Base-by-base conservation (phyloP, 2,329 filamentous ascomycete species). In the Botrytis elliptica region DNA sequence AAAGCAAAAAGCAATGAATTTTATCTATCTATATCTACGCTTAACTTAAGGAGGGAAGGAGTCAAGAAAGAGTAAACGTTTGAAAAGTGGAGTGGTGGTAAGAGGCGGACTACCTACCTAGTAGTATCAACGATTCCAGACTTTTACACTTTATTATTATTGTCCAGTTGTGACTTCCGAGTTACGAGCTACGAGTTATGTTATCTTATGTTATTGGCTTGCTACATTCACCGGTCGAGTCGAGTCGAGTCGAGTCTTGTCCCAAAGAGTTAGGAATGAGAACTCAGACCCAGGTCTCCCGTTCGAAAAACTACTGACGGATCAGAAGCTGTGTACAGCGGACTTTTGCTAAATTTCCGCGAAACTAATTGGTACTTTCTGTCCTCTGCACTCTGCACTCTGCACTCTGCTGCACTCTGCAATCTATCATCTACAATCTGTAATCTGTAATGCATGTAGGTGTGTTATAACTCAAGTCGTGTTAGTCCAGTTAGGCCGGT, bases 391-490 rank as follows among this genome's bases (percentile, higher is more conserved):
- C 33, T 33, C 33, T 38, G 36, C 36, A 38, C 36, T 42, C 40
- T 42, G 40, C 12, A n/a, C 49, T 6, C 49, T 55, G 49, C 49
- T 55, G 49, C 49, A 55, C 49, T n/a, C 49, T 55, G 49, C 49
- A 55, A 16, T 55, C 49, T 55, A n/a, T 55, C 49, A 55, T 55
- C 49, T n/a, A 55, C 49, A n/a, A 52, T 69, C 66, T 38, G 14
- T 42, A 57, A 69, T 69, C 66, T 69, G 66, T 44, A 59, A 69
- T 69, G 66, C 66, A 57, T 69, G 66, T 52, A 29, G 52, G n/a
- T 29, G 52, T 29, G 52, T 57, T 29, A 33, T 29, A 18, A 18
- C n/a, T 57, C 16, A 29, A 57, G 52, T 38, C 38, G 38, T 55
- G 49, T 55, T 55, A 55, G 49, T 55, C 49, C 25, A 7, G 49